phyloP scores from a whole-genome alignment of 306 rosid species.

The Prunus mira region DNA sequence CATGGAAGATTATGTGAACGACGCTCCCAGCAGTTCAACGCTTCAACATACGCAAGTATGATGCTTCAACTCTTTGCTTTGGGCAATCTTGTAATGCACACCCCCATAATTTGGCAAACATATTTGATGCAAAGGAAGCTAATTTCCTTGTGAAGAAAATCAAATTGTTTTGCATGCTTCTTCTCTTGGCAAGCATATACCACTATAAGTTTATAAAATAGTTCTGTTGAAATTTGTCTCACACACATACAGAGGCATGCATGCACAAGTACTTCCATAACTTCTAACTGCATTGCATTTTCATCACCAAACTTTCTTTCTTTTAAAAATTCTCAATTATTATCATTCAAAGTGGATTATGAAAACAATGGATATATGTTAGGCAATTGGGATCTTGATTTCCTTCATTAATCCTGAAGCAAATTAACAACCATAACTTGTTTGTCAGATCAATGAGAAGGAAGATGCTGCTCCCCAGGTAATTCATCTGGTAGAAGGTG shows the following conservation, averaged over 20 bases:
- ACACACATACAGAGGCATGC: too few species aligned
- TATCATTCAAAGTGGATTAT: not conserved
- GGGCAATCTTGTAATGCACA: not conserved
- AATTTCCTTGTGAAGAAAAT: not conserved
- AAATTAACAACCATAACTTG: not conserved
- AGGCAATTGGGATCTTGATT: not conserved
- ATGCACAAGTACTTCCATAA: too few species aligned
- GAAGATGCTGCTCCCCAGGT: not conserved
- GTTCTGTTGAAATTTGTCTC: too few species aligned
- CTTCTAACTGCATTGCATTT: not conserved
- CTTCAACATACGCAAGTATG: not conserved
- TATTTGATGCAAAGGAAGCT: too few species aligned
- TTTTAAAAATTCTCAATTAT: not conserved
- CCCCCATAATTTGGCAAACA: not conserved
- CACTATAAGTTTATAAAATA: too few species aligned
- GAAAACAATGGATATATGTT: not conserved
- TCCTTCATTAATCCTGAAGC: not conserved
- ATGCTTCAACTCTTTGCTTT: not conserved
- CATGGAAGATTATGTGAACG: constrained; percentile 18
- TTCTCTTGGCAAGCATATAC: not conserved
- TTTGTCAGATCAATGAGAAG: not conserved
- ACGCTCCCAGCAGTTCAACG: not conserved
- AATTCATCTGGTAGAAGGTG: not conserved
- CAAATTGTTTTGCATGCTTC: not conserved
- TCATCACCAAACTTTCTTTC: not conserved